Evolutionary conservation across 805 yeast genomes (phyloP).

Genomic region (Ogataea degrootiae): DNA sequence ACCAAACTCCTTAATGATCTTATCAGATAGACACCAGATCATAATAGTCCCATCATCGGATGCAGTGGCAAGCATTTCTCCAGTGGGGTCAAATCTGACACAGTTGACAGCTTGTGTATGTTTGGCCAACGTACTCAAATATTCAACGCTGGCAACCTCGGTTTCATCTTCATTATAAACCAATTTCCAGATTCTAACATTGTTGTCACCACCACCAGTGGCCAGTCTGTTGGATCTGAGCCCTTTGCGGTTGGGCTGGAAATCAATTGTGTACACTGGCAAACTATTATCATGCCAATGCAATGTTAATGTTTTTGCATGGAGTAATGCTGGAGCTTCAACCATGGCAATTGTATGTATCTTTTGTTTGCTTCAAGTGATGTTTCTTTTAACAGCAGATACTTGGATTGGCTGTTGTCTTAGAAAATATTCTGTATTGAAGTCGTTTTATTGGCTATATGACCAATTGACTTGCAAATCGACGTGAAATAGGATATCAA

Average conservation of each 20-base stretch:
- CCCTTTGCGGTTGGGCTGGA: slow-evolving; percentile 42
- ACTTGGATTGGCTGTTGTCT: too few species aligned
- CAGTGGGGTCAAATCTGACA: slow-evolving; percentile 72
- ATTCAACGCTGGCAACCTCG: slow-evolving; percentile 48
- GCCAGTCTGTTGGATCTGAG: slow-evolving; percentile 48
- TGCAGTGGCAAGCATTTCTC: slow-evolving; percentile 75
- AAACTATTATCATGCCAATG: slow-evolving; percentile 75
- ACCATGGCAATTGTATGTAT: background rate
- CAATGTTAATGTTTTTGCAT: slow-evolving; percentile 47
- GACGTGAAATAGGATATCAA: too few species aligned
- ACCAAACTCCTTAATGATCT: slow-evolving; percentile 57
- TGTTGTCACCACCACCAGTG: slow-evolving; percentile 94
- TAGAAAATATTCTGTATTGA: too few species aligned
- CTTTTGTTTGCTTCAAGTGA: background rate
- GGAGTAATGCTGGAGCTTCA: slow-evolving; percentile 9
- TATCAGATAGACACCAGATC: slow-evolving; percentile 65
- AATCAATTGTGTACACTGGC: slow-evolving; percentile 66
- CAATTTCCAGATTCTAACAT: slow-evolving; percentile 52
- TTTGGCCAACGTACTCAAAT: slow-evolving; percentile 73
- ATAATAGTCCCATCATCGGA: slow-evolving; percentile 93
- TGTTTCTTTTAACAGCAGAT: background rate
- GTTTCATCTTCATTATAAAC: slow-evolving; percentile 17
- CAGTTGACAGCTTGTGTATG: slow-evolving; percentile 95
- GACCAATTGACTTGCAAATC: too few species aligned
- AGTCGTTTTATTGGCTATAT: too few species aligned